phyloP scores from a whole-genome alignment of 2,329 filamentous ascomycete genomes.

The Colletotrichum siamense region DNA sequence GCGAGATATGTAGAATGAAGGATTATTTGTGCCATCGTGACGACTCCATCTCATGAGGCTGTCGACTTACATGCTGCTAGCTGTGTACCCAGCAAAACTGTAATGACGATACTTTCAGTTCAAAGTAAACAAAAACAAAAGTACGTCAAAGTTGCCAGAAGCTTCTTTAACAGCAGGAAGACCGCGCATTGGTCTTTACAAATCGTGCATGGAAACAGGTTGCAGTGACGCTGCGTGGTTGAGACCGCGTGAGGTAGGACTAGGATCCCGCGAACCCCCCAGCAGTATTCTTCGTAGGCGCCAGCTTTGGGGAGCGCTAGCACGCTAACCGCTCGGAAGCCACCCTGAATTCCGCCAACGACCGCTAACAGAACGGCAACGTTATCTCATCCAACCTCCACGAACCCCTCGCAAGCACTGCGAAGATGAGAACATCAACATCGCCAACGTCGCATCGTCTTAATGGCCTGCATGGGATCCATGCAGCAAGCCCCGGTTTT shows the following conservation, averaged over 20 bases:
- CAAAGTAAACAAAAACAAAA: not conserved
- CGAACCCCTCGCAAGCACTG: not conserved
- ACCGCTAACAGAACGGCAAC: not conserved
- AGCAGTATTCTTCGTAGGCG: not conserved
- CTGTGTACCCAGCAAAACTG: not conserved
- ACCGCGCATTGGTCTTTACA: not conserved
- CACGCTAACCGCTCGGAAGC: not conserved
- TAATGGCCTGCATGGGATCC: not conserved
- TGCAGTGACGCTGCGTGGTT: not conserved
- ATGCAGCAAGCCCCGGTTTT: not conserved
- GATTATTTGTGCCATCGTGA: not conserved
- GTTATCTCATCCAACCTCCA: not conserved
- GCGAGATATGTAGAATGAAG: not conserved
- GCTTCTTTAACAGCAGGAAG: not conserved
- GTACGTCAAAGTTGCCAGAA: not conserved
- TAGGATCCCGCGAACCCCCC: not conserved
- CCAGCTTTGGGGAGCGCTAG: not conserved
- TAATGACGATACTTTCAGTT: not conserved
- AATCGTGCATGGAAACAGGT: not conserved
- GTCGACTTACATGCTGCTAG: not conserved
- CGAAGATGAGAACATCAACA: not conserved
- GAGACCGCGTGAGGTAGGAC: not conserved
- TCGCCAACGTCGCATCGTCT: not conserved
- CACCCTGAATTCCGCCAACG: not conserved
- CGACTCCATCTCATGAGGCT: not conserved